Evolutionary conservation across 2,329 filamentous ascomycete species (phyloP), one percentile per base, ranked within the genome.

Genomic region (Mycosphaerella sp.): DNA sequence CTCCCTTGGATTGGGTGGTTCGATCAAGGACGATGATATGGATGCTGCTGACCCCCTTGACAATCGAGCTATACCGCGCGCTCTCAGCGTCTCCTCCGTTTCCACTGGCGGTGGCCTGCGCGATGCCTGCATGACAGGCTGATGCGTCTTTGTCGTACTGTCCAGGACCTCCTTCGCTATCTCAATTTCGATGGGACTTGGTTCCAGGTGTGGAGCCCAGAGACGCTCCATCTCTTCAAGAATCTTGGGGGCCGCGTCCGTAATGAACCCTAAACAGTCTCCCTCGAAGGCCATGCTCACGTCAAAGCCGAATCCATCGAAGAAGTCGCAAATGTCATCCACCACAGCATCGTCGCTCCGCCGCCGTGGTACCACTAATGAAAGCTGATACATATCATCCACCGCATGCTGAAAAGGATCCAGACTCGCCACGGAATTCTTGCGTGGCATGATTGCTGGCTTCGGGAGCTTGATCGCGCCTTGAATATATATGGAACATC

Each of bases 261-360:
- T 27, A 2, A 57, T 52, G 2, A 50, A 12, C 14, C 50, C 49
- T 2, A 63, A 44, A 9, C 47, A 17, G 12, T 62, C 62, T n/a
- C 59, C 62, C 18, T 54, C 58, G 44, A 56, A 63, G 4, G 43
- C 52, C 7, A 64, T 62, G 10, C 61, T 52, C 30, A 34, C 30
- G 27, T 64, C 62, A n/a, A 72, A 62, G 12, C 66, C 67, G 41
- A 73, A 68, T 2, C 63, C 64, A 17, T 70, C 65, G 44, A 75
- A 73, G 59, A 68, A 74, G 37, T 66, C 64, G 42, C 70, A 68
- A n/a, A 73, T 64, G 25, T 69, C 65, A 17, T 75, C 71, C 14
- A 69, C 55, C 5, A 62, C 61, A 0, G 60, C 61, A 51, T 70
- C 66, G 46, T 70, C 68, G 42, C 63, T 66, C 6, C 63, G 49